Evolutionary conservation across 176 grass and related monocot genomes (phyloP).

Genomic region (Rhynchospora breviuscula): DNA sequence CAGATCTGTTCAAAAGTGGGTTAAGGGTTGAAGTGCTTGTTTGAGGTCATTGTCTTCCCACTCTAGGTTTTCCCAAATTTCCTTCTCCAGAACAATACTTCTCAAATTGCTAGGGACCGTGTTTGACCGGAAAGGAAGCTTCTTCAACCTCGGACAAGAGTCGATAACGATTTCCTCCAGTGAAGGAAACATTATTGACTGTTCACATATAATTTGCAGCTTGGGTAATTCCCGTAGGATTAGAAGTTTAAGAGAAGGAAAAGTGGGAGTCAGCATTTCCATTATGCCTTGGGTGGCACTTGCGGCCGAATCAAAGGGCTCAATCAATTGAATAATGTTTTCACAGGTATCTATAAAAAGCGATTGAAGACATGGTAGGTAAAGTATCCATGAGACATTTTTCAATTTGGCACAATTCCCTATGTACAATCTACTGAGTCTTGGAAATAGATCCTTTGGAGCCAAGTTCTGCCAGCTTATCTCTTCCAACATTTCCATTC

Average conservation of each 20-base stretch:
- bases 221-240: background rate
- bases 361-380: background rate
- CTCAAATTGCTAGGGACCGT: background rate
- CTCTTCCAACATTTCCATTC: background rate
- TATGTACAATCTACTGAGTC: background rate
- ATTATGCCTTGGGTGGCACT: background rate
- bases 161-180: background rate
- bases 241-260: background rate
- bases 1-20: too few species aligned
- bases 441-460: background rate
- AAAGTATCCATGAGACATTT: background rate
- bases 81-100: background rate
- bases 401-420: background rate
- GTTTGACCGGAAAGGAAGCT: background rate
- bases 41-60: background rate
- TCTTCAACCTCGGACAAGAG: background rate
- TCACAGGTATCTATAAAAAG: background rate
- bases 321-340: background rate
- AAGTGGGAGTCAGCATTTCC: background rate
- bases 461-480: background rate
- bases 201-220: background rate
- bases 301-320: background rate
- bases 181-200: background rate
- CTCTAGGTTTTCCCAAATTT: background rate
- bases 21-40: background rate